Conservation (phyloP, 2,329 filamentous ascomycete species). For the Fusarium euwallaceae region DNA sequence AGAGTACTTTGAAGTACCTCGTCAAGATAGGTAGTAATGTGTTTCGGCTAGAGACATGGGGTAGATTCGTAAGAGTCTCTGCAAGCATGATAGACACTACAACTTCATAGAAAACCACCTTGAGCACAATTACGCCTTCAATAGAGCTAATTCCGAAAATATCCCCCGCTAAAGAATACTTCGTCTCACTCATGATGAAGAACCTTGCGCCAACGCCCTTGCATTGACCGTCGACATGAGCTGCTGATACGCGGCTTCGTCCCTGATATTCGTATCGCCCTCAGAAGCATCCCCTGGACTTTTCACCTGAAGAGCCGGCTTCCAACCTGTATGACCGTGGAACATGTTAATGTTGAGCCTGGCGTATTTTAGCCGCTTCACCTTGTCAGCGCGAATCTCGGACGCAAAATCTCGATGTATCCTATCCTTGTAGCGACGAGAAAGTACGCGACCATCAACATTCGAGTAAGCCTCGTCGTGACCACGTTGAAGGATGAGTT, state of each 20-base stretch:
- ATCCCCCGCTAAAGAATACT: too few relatives aligned
- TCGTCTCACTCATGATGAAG: neutral
- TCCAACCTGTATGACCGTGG: neutral
- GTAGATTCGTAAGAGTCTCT: too few relatives aligned
- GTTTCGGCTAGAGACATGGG: neutral
- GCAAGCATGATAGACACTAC: neutral
- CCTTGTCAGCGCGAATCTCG: neutral
- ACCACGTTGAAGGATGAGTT: neutral
- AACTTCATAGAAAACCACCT: too few relatives aligned
- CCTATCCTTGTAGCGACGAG: neutral
- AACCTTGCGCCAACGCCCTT: neutral
- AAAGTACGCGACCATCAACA: neutral
- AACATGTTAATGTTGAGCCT: neutral
- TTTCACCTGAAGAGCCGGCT: neutral
- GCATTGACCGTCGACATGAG: neutral
- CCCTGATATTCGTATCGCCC: neutral
- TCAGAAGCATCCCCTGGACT: neutral
- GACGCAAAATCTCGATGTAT: neutral
- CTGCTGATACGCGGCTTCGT: neutral
- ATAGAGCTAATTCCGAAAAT: too few relatives aligned
- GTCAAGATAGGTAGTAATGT: neutral
- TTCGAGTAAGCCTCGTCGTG: neutral
- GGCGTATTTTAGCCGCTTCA: neutral
- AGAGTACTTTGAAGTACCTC: neutral
- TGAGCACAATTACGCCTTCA: too few relatives aligned